Evolutionary conservation across 495 filamentous ascomycete genomes (phyloP).

Genomic region (Penicillium fimorum): DNA sequence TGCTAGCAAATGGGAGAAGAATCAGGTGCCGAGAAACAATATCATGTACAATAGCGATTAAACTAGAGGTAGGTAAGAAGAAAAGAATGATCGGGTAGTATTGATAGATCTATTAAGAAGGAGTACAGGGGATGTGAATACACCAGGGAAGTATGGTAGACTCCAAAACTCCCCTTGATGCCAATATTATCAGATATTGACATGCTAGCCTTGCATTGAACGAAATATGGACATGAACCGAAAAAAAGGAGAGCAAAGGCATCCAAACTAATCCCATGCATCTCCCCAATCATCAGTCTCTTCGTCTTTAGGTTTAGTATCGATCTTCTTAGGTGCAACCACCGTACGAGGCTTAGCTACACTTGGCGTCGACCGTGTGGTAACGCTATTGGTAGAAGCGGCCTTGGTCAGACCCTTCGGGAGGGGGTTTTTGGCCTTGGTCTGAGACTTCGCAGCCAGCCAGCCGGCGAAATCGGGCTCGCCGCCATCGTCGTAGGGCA

Average conservation of each 20-base stretch:
- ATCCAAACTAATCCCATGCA: constrained; percentile 47
- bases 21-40: background rate
- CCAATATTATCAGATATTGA: background rate
- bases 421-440: constrained; percentile 67
- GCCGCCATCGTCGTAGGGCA: constrained; percentile 72
- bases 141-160: background rate
- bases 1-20: background rate
- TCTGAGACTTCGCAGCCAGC: constrained; percentile 77
- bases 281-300: constrained; percentile 55
- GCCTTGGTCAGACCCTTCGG: constrained; percentile 74
- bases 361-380: constrained; percentile 34
- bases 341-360: constrained; percentile 42
- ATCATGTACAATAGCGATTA: background rate
- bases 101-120: background rate
- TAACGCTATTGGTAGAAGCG: constrained; percentile 26
- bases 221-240: constrained; percentile 3
- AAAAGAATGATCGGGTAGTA: background rate
- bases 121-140: background rate
- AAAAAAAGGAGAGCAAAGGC: background rate
- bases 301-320: constrained; percentile 51
- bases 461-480: constrained; percentile 94
- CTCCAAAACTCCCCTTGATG: background rate
- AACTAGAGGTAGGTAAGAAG: background rate
- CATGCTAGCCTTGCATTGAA: background rate
- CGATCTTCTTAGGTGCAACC: constrained; percentile 45